A percentile compares a stretch with the other conserved stretches of the same genome.
Evolutionary conservation across 2,329 filamentous ascomycete genomes (phyloP).

Genomic region (Neonectria hederae): DNA sequence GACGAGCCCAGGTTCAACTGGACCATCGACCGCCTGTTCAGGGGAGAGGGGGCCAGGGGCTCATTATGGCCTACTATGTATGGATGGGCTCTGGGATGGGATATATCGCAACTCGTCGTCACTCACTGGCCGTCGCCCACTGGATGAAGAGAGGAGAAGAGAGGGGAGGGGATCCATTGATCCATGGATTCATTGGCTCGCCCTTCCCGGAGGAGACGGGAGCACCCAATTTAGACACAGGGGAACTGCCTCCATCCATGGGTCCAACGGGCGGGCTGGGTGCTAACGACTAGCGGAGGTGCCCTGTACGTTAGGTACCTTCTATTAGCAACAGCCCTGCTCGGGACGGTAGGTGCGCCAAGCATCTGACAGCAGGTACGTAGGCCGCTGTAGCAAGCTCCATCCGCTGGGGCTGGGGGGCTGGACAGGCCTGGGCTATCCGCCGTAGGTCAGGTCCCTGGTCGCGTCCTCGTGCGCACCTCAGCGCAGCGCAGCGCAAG

Average conservation of each 20-base stretch:
- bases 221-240: neutral
- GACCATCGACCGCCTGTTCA: conserved; percentile 21
- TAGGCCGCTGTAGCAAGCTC: neutral
- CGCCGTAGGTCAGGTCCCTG: neutral
- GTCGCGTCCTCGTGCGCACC: conserved; percentile 25
- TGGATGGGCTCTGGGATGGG: neutral
- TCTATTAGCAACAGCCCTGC: neutral
- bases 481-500: neutral
- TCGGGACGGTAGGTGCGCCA: neutral
- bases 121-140: neutral
- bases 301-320: neutral
- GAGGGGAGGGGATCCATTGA: neutral
- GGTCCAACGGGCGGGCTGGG: neutral
- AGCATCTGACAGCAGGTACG: neutral
- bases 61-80: neutral
- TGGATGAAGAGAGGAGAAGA: neutral
- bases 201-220: neutral
- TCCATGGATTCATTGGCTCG: neutral
- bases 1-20: neutral
- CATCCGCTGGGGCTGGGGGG: conserved; percentile 17
- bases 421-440: conserved; percentile 19
- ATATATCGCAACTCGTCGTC: conserved; percentile 4
- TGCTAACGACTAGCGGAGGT: neutral
- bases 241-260: neutral
- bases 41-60: conserved; percentile 4